Base-by-base conservation (phyloP, 306 rosid species). In the Medicago ruthenica region DNA sequence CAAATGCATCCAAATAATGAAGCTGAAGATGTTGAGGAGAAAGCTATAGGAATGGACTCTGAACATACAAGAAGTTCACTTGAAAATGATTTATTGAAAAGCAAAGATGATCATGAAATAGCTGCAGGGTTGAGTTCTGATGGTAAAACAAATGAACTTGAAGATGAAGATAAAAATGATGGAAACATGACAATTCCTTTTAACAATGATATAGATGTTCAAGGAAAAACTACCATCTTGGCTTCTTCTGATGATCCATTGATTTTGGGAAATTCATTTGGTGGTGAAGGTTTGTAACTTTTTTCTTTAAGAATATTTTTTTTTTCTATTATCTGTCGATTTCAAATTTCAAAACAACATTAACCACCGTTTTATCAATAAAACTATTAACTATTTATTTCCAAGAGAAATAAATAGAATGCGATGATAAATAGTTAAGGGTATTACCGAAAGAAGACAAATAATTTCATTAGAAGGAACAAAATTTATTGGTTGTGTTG, bases 1-100 rank as follows among this genome's bases (percentile, higher is more conserved):
- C 79, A 78, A 58, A 74, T 58, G 51, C 81, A 39, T 54, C 47
- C 73, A 9, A 58, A 12, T 69, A 83, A 70, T 55, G 80, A 80
- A 77, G 67, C 76, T 50, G 72, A 69, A 31, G 69, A 73, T 75
- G 41, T 55, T 54, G 59, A 5, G 62, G 51, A 45, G 51, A 45
- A 45, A 13, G 51, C 51, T 45, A 45, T 45, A 45, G 51, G 7
- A 45, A 45, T 45, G 16, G 51, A 5, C 13, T 45, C 51, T 45
- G 16, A 45, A 15, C 51, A 13, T 4, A 13, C 51, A 45, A 45
- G 7, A 45, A 82, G 55, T 58, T 58, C 76, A 27, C 70, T 45
- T 45, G 16, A 45, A 45, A 45, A 45, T 45, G 51, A 45, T 4
- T 45, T 45, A 13, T 45, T 13, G 16, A 45, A 45, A 13, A 15